phyloP scores from a whole-genome alignment of 1,284 basidiomycete genomes.

The Heterobasidion parviporum region DNA sequence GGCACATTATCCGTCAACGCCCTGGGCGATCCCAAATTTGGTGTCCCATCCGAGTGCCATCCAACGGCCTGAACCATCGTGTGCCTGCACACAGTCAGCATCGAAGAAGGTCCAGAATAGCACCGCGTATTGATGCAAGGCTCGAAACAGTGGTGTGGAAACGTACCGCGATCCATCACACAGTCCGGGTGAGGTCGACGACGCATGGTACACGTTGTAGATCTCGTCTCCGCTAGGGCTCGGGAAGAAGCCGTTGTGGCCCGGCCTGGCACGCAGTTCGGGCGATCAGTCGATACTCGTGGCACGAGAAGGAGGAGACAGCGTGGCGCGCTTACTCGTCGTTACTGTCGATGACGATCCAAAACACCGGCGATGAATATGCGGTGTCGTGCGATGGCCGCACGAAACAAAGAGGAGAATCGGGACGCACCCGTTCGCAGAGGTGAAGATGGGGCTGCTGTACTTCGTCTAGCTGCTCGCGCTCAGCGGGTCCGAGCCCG shows the following conservation, averaged over 20 bases:
- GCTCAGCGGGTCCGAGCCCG: slow-evolving; percentile 24
- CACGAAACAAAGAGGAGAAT: not conserved
- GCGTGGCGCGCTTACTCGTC: not conserved
- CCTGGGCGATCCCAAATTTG: slow-evolving; percentile 20
- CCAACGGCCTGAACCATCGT: not conserved
- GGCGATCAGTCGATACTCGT: not conserved
- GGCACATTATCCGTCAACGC: slow-evolving; percentile 18
- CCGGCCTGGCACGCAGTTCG: not conserved
- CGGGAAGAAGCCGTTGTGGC: not conserved
- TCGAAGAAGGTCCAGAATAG: not conserved
- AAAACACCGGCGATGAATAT: not conserved
- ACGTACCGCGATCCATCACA: slow-evolving; percentile 22
- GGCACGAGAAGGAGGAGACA: too few species aligned
- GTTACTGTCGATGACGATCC: not conserved
- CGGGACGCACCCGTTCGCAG: slow-evolving; percentile 10
- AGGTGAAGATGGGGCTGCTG: slow-evolving; percentile 20
- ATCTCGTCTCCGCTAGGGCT: slow-evolving; percentile 21
- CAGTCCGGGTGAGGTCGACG: slow-evolving; percentile 16
- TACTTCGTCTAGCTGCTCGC: slow-evolving; percentile 27
- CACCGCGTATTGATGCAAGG: too few species aligned
- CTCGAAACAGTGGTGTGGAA: slow-evolving; percentile 22
- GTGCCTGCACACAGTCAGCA: not conserved
- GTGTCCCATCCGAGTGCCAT: slow-evolving; percentile 17
- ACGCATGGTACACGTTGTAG: slow-evolving; percentile 25
- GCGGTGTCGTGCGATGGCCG: not conserved